These are phyloP conservation scores for Annulohypoxylon maeteangense DNA, from an alignment of 495 filamentous ascomycete species.

Conservation along the genomic window DNA sequence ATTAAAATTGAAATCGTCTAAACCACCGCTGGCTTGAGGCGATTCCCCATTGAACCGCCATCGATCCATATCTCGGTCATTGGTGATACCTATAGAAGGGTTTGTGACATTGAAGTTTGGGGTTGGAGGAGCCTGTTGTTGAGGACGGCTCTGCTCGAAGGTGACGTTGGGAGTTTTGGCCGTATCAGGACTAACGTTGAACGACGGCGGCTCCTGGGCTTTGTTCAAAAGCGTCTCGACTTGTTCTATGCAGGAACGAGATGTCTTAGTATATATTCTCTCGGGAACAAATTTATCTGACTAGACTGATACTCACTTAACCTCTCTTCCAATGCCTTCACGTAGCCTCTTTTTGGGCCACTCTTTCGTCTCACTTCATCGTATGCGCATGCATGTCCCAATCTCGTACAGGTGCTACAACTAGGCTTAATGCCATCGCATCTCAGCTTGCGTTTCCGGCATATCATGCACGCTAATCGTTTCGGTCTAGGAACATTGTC, in stretches of 20 bases:
- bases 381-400: slow-evolving; percentile 92
- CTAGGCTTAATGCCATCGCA: slow-evolving; percentile 82
- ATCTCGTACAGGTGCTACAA: slow-evolving; percentile 89
- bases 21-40: slow-evolving; percentile 50
- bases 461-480: slow-evolving; percentile 96
- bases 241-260: slow-evolving; percentile 71
- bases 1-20: slow-evolving; percentile 64
- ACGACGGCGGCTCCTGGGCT: slow-evolving; percentile 65
- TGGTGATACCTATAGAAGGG: slow-evolving; percentile 56
- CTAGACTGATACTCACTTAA: slow-evolving; percentile 70
- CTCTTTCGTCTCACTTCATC: slow-evolving; percentile 98
- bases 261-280: slow-evolving; percentile 31
- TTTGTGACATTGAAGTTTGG: slow-evolving; percentile 59
- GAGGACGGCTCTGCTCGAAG: slow-evolving; percentile 49
- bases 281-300: slow-evolving; percentile 8
- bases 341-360: slow-evolving; percentile 96
- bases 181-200: slow-evolving; percentile 46
- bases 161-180: slow-evolving; percentile 47
- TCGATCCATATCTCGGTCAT: slow-evolving; percentile 59
- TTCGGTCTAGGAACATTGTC: slow-evolving; percentile 81
- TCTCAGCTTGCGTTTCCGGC: slow-evolving; percentile 90
- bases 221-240: slow-evolving; percentile 88
- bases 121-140: slow-evolving; percentile 50
- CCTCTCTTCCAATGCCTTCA: slow-evolving; percentile 95
- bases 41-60: slow-evolving; percentile 65